Base-by-base conservation (phyloP, 192 early-diverging fungal genomes). In the Gonapodya sp. region DNA sequence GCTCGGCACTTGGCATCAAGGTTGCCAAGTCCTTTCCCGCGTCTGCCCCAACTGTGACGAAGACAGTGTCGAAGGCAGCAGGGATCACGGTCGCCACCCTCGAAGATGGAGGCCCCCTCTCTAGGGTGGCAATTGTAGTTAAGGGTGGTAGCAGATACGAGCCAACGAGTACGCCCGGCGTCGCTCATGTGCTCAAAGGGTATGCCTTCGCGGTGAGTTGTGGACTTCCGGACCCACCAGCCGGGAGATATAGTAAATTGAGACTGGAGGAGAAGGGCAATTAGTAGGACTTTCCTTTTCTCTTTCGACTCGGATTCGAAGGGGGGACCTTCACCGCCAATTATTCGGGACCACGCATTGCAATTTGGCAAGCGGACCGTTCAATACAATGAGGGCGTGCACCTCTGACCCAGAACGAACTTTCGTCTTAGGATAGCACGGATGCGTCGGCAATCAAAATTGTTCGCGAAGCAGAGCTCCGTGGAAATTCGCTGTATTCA, bases 171-270 rank as follows among this genome's bases (percentile, higher is more conserved):
- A 90, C 89, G 80, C 87, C 92, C 2, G 96, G 96, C 80, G 93
- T 92, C 1, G 94, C 97, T 35, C 95, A 97, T 88, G 94, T 92
- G 82, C 89, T 94, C 81, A 96, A 98, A 92, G 93, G 91, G 83
- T 94, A 92, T 82, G 91, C 94, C 31, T 93, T 98, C 88, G 93
- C 93, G 91, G 94, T 94, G 88, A 81, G 84, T 72, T n/a, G 46
- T 35, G 64, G 16, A 16, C 16, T 72, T 30, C 64, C n/a, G n/a
- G n/a, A n/a, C n/a, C n/a, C n/a, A n/a, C n/a, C n/a, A n/a, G n/a
- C n/a, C n/a, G n/a, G n/a, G n/a, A n/a, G n/a, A n/a, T n/a, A n/a
- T n/a, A n/a, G n/a, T n/a, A n/a, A n/a, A n/a, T n/a, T n/a, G n/a
- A n/a, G n/a, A n/a, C n/a, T n/a, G n/a, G n/a, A n/a, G n/a, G n/a